Base-by-base conservation (phyloP, 192 early-diverging fungal species). In the Endogone sp. region DNA sequence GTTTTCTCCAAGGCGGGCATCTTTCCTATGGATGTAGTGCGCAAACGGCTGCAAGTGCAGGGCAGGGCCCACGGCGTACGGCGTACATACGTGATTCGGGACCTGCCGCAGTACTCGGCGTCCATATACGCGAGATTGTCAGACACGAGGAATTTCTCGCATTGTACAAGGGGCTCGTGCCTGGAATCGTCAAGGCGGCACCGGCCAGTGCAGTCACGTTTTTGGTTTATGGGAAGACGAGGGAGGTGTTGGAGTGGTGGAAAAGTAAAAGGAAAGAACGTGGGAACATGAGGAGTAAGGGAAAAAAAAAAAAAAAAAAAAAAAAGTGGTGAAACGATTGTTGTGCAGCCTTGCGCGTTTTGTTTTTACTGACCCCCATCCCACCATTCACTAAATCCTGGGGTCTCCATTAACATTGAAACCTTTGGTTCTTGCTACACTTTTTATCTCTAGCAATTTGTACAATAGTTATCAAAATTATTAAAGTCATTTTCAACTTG, bases 1-100 rank as follows among this genome's bases (percentile, higher is more conserved):
- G 77, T 94, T 10, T 65, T 95, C 29, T 86, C 88, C 30, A 99
- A 99, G 72, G 86, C 91, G 0, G 88, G 79, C 3, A 89, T 97
- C 3, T 97, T 95, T 82, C 95, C 95, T 10, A 79, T 99, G 62
- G 97, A 99, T 75, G 84, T 95, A 37, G 89, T 95, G 2, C 82
- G 91, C 22, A 91, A 91, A 65, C 81, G 90, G 29, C 64, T 94
- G 55, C 92, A 94, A 80, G 86, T 94, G 3, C 92, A 95, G n/a
- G n/a, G n/a, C n/a, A n/a, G 76, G 92, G 92, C 3, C 90, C 91
- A 8, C 75, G 76, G 1, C 76, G 88, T 56, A 79, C 81, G 27
- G 78, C n/a, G n/a, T n/a, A n/a, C 81, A 58, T 92, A 88, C 75
- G 79, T 89, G 0, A 66, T 83, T n/a, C 74, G 82, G 29, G 74